Conservation (phyloP, 768 basidiomycete species). For the Hortiboletus campestris region DNA sequence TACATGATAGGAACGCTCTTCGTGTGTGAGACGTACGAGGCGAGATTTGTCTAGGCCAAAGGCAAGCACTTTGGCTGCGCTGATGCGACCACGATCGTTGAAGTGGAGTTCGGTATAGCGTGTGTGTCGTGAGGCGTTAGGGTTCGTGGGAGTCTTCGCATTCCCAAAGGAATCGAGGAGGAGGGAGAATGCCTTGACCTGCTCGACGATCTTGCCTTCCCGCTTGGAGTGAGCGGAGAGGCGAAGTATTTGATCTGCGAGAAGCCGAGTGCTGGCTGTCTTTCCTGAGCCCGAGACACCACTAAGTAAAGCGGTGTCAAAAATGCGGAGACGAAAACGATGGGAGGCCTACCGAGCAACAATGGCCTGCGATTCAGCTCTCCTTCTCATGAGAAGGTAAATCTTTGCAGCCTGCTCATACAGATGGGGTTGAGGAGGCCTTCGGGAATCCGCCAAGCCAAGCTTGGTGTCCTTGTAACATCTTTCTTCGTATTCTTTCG, state of each 20-base stretch:
- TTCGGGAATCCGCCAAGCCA: slow-evolving; percentile 34
- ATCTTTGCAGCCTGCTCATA: slow-evolving; percentile 62
- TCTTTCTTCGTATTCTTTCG: slow-evolving; percentile 55
- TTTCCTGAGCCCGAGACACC: slow-evolving; percentile 68
- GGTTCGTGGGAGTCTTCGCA: slow-evolving; percentile 61
- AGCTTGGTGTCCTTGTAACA: slow-evolving; percentile 53
- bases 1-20: slow-evolving; percentile 64
- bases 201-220: slow-evolving; percentile 50
- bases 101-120: slow-evolving; percentile 64
- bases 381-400: slow-evolving; percentile 57
- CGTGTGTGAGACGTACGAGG: slow-evolving; percentile 49
- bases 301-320: slow-evolving; percentile 33
- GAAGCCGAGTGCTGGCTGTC: slow-evolving; percentile 47
- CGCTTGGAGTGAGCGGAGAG: slow-evolving; percentile 58
- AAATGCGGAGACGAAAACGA: slow-evolving; percentile 7
- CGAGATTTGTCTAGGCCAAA: slow-evolving; percentile 66
- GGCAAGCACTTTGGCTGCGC: slow-evolving; percentile 55
- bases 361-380: slow-evolving; percentile 52
- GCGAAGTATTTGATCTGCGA: slow-evolving; percentile 58
- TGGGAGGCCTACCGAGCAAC: slow-evolving; percentile 46
- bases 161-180: slow-evolving; percentile 65
- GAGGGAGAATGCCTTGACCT: slow-evolving; percentile 52
- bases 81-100: slow-evolving; percentile 52
- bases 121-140: slow-evolving; percentile 62
- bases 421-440: slow-evolving; percentile 53